Base-by-base conservation (phyloP, 129 eudicot species). In the Artemisia annua region DNA sequence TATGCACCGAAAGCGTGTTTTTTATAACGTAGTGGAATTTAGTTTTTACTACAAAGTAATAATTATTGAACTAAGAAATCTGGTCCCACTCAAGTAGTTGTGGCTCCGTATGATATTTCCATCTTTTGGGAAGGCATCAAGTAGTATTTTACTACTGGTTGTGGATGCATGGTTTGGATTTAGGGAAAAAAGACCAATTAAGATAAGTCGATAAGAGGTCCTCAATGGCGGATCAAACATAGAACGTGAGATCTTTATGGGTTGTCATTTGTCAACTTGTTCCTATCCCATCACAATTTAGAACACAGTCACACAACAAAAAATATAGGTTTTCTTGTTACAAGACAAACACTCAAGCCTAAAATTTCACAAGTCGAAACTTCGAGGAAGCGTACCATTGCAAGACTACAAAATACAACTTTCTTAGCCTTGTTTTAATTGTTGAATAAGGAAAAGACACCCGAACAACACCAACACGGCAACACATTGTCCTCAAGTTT, bases 311-410 rank as follows among this genome's bases (percentile, higher is more conserved):
- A 28, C 32, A 28, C 3, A 26, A 3, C 30, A 11, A 4, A 30
- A 28, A 28, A 28, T 62, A n/a, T 15, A 63, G 32, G 48, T 32
- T 63, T 63, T 1, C 12, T 14, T 22, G 16, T 50, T 68, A 69
- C 26, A 12, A 66, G 49, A 30, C 63, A 73, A 73, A 73, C 70
- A 73, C 11, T 62, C 39, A 2, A 24, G 39, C 51, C 35, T 73
- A 63, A 28, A 63, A 63, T 18, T 50, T 62, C 20, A 63, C 63
- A 50, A 50, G 5, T 51, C 9, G 78, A 62, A 62, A 67, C 63
- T 7, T 46, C 51, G n/a, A 62, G 61, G 69, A 72, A 61, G 77
- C 76, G 15, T 72, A 44, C 67, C 66, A 57, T 44, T 16, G 58
- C 49, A 20, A 72, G 30, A 60, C 8, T 22, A 60, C 58, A 10